Conservation (phyloP, 1,139 yeast genomes). For the Suhomyces anneliseae region DNA sequence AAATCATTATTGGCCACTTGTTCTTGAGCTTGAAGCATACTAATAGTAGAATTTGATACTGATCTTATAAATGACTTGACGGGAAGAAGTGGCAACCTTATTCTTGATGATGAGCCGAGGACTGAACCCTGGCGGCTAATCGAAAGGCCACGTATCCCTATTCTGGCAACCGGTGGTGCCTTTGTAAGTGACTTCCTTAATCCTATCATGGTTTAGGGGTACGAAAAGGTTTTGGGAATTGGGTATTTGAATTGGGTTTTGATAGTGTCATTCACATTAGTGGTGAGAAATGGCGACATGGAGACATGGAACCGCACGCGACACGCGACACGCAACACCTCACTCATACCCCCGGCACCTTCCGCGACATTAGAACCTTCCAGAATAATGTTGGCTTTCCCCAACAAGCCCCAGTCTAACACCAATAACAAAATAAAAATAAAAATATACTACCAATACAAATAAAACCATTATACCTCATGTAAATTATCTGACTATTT, state of each 20-base stretch:
- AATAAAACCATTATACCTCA: no score
- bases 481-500: no score
- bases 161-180: conserved; percentile 2
- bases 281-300: background rate
- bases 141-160: conserved; percentile 1
- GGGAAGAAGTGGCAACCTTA: background rate
- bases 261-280: background rate
- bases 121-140: background rate
- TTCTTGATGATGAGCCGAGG: background rate
- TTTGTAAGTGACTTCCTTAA: conserved; percentile 1
- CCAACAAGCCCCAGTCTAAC: no score
- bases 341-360: no score
- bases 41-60: conserved; percentile 28
- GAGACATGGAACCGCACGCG: background rate
- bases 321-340: background rate
- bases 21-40: conserved; percentile 66
- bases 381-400: no score
- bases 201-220: conserved; percentile 4
- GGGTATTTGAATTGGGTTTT: background rate
- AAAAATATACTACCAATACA: no score
- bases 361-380: no score
- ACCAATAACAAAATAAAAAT: no score
- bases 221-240: background rate
- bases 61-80: background rate
- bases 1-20: conserved; percentile 77